Base-by-base conservation (phyloP, 495 filamentous ascomycete species). In the Apiosordaria backusii region DNA sequence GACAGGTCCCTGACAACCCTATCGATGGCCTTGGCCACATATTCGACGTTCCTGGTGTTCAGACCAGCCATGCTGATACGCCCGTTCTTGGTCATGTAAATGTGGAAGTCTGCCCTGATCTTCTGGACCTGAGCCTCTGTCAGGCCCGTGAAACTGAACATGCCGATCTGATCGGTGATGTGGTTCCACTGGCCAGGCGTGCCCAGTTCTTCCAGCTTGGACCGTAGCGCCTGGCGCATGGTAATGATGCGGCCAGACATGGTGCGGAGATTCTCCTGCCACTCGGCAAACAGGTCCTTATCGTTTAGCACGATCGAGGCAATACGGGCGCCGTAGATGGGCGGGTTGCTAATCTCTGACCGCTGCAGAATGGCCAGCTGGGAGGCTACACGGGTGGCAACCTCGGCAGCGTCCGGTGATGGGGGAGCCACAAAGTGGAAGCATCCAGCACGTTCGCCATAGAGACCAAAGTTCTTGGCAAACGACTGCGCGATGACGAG, bases 61-160 rank as follows among this genome's bases (percentile, higher is more conserved):
- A 98, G 76, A 1, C 95, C 95, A 2, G 95, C 95, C 92, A 99
- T 97, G 62, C 89, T 93, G 76, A 98, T 97, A 40, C 95, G 87
- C 13, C 95, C 95, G 72, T 99, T 99, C 87, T 97, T 98, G 26
- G 96, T 97, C 91, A 98, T 96, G 77, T 99, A 99, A 50, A 99
- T 84, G 74, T 98, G 96, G 71, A 82, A 89, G 69, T 94, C 88
- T 58, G 88, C 85, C 61, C 91, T 83, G 67, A 99, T 74, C 77
- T 87, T 86, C 77, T 86, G 71, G n/a, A 97, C 95, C 78, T 99
- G 95, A 60, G 83, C 73, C 83, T 97, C 94, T 1, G 75, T 88
- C 77, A 99, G 76, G 0, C 95, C 95, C 2, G 95, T 99, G 76
- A 96, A 99, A 74, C 90, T 93, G 80, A 99, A 99, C 95, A 99